Base-by-base conservation (phyloP, 78 protist species). In the Dictyostelium intermedium region DNA sequence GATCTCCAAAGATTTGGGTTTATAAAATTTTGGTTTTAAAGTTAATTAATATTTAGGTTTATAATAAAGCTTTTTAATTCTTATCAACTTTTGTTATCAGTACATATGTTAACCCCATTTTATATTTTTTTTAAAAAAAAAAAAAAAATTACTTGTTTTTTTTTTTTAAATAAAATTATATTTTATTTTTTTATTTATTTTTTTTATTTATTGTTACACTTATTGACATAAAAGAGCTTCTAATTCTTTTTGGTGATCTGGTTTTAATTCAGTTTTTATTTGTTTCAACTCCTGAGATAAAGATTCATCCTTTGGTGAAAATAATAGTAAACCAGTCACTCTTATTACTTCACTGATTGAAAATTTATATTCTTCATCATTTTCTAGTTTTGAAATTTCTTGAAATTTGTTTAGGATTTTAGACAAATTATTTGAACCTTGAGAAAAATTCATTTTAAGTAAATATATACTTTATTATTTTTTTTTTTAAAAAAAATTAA, bases 1-100 rank as follows among this genome's bases (percentile, higher is more conserved):
- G 98, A 82, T 97, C 73, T 91, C 98, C 0, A 95, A 93, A 85
- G 98, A 97, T 83, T 91, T 97, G 41, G 76, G 78, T 76, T 45
- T 95, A 32, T 56, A 82, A 86, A 61, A 18, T 50, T 10, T 45
- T 41, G 5, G 5, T 41, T 41, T 41, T 41, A 41, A 41, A 47
- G 11, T 56, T 1, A 56, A 56, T 56, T 20, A 56, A 56, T 16
- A 20, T 20, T 56, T 20, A 56, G 20, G 66, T 56, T 56, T 56
- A 56, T 56, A 56, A 56, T 56, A 56, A 50, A 50, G 61, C 61
- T 50, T 50, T n/a, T n/a, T n/a, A n/a, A n/a, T n/a, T n/a, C n/a
- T n/a, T n/a, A n/a, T n/a, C n/a, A n/a, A n/a, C n/a, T n/a, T n/a
- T n/a, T n/a, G n/a, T n/a, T n/a, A n/a, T n/a, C n/a, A n/a, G n/a